phyloP scores from a whole-genome alignment of 2,329 filamentous ascomycete species.

The Xylogone sp. region DNA sequence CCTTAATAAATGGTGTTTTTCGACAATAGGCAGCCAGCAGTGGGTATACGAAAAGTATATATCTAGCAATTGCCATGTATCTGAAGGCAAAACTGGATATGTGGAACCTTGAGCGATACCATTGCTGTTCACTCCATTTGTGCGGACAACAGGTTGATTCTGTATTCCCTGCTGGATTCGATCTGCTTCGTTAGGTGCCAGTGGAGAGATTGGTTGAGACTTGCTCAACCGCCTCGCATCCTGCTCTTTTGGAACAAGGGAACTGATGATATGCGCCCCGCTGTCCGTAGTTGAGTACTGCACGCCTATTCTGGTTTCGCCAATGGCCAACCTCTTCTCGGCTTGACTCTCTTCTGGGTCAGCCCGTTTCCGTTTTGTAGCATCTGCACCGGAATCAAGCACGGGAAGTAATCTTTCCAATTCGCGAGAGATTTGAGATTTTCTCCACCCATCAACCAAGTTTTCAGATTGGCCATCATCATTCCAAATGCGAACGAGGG shows the following conservation, averaged over 20 bases:
- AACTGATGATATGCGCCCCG: not conserved
- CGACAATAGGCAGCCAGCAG: conserved; percentile 71
- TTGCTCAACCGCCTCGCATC: not conserved
- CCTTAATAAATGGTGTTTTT: conserved; percentile 47
- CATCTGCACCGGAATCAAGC: conserved; percentile 18
- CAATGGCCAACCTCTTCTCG: conserved; percentile 7
- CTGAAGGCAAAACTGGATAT: conserved; percentile 22
- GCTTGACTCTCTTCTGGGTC: conserved; percentile 15
- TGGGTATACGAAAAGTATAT: conserved; percentile 74
- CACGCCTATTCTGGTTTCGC: not conserved
- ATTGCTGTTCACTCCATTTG: not conserved
- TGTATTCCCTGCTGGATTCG: not conserved
- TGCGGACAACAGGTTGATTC: not conserved
- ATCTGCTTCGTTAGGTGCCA: not conserved
- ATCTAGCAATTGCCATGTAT: conserved; percentile 51
- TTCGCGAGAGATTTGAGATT: conserved; percentile 25
- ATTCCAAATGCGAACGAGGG: conserved; percentile 21
- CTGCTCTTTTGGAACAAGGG: not conserved
- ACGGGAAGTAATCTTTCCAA: conserved; percentile 25
- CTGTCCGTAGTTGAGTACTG: not conserved
- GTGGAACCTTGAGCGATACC: not conserved
- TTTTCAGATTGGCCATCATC: conserved; percentile 22
- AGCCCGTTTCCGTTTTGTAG: conserved; percentile 19
- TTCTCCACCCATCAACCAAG: conserved; percentile 26
- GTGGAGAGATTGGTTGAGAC: not conserved